Percentiles rank a stretch among this genome's conserved stretches.
Conservation (phyloP, 345 rosid species). For the Lagerstroemia speciosa region DNA sequence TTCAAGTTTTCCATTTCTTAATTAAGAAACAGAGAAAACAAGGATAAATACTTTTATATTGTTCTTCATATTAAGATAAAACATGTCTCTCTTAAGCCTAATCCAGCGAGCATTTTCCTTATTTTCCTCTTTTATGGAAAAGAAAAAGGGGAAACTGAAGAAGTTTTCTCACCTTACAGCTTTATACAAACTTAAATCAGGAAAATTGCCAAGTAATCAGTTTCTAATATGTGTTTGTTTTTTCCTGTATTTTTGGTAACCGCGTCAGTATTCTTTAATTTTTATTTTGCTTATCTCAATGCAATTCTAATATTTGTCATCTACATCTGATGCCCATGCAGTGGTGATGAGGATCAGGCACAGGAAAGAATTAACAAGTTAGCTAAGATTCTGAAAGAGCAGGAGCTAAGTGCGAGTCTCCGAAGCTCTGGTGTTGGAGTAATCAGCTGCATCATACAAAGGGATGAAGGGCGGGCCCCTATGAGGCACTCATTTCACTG, state of each 20-base stretch:
- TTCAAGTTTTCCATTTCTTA: background rate
- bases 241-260: background rate
- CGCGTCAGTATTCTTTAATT: background rate
- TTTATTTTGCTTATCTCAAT: background rate
- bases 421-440: conserved; percentile 82
- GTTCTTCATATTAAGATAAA: background rate
- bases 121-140: too few species aligned
- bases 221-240: background rate
- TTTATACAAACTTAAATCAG: background rate
- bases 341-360: conserved; percentile 99
- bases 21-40: background rate
- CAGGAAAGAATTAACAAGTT: conserved; percentile 87
- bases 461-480: conserved; percentile 98
- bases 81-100: too few species aligned
- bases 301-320: background rate
- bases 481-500: conserved; percentile 98
- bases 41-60: too few species aligned
- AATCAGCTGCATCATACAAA: conserved; percentile 91
- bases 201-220: background rate
- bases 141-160: too few species aligned
- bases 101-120: too few species aligned
- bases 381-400: conserved; percentile 90
- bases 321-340: conserved; percentile 24
- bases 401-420: conserved; percentile 66
- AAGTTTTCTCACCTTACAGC: background rate